Conservation (phyloP, 805 yeast species). For the Teunomyces panamensis region DNA sequence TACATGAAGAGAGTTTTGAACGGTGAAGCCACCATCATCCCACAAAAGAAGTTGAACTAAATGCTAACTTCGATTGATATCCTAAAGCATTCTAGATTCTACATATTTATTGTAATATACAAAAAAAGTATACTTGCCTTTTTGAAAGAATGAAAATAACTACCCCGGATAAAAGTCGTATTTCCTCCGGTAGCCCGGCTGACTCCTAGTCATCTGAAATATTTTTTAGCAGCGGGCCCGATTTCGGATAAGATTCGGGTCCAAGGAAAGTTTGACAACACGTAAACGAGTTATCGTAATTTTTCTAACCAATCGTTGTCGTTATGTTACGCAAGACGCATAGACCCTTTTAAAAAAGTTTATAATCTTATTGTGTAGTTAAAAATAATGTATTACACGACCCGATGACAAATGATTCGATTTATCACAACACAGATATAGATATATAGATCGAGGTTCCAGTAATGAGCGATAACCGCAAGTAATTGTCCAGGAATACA, state of each 20-base stretch:
- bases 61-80: neutral
- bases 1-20: constrained; percentile 65
- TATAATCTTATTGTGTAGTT: too few species aligned
- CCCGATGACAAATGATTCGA: too few species aligned
- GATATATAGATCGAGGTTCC: too few species aligned
- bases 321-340: too few species aligned
- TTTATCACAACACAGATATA: too few species aligned
- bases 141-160: neutral
- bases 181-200: neutral
- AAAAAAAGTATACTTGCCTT: neutral
- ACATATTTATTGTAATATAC: constrained; percentile 1
- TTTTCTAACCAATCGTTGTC: too few species aligned
- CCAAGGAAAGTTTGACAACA: neutral
- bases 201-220: neutral
- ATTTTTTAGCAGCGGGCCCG: neutral
- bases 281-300: neutral
- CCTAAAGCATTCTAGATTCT: neutral
- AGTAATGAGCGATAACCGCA: too few species aligned
- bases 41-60: constrained; percentile 17
- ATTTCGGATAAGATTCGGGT: neutral
- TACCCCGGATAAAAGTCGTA: neutral
- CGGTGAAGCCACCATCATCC: constrained; percentile 22
- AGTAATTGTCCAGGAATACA: too few species aligned
- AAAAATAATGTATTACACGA: too few species aligned
- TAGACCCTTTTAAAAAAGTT: too few species aligned